A percentile compares a stretch with the other conserved stretches of the same genome.
phyloP scores from a whole-genome alignment of 306 rosid genomes.

The Bauhinia variegata region DNA sequence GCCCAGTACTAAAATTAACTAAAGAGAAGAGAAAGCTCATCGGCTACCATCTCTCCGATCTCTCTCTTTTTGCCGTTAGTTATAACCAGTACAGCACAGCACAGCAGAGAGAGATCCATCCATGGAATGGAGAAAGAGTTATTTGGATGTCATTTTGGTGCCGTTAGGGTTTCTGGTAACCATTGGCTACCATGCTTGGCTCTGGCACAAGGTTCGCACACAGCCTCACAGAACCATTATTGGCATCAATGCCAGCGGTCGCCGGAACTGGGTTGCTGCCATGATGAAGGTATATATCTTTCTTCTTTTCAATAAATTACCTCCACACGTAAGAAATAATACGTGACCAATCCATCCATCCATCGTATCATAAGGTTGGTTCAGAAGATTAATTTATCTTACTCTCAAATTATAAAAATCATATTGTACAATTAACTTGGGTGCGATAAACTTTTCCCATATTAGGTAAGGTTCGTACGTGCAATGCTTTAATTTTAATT shows the following conservation, averaged over 20 bases:
- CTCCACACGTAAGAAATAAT: too few relatives aligned
- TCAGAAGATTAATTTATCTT: too few relatives aligned
- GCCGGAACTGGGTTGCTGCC: conserved; percentile 82
- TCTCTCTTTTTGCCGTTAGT: too few relatives aligned
- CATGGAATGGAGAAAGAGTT: conserved; percentile 90
- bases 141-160: conserved; percentile 82
- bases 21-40: background rate
- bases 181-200: conserved; percentile 72
- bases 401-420: too few relatives aligned
- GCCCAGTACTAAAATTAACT: conserved; percentile 2
- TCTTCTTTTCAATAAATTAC: too few relatives aligned
- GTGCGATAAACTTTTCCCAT: background rate
- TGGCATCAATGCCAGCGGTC: conserved; percentile 75
- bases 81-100: too few relatives aligned
- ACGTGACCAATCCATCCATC: too few relatives aligned
- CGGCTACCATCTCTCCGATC: too few relatives aligned
- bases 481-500: too few relatives aligned
- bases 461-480: too few relatives aligned
- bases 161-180: conserved; percentile 66
- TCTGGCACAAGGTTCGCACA: conserved; percentile 72
- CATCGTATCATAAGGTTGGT: too few relatives aligned
- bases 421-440: background rate
- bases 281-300: conserved; percentile 67
- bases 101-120: too few relatives aligned
- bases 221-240: conserved; percentile 74